Evolutionary conservation across 2,329 filamentous ascomycete genomes (phyloP).

Genomic region (Bipolaris gigantea): DNA sequence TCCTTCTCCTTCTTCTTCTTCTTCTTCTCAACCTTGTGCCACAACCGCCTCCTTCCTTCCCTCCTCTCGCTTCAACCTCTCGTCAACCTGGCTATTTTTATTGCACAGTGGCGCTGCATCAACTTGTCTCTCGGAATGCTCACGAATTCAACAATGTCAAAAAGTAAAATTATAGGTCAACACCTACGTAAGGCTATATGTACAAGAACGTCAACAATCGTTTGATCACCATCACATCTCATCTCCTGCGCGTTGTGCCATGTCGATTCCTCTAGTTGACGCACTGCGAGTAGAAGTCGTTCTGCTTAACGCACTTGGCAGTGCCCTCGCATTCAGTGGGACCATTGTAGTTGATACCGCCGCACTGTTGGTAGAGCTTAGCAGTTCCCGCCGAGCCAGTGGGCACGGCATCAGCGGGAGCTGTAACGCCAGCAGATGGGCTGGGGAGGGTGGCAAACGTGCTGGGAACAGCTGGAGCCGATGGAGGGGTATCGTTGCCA

Average conservation of each 20-base stretch:
- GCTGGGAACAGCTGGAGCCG: slow-evolving; percentile 8
- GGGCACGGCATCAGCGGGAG: slow-evolving; percentile 25
- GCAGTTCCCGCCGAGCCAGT: slow-evolving; percentile 5
- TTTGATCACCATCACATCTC: not conserved
- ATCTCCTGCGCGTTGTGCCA: not conserved
- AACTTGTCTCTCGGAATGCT: not conserved
- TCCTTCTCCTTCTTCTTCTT: not conserved
- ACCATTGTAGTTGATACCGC: slow-evolving; percentile 47
- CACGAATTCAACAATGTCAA: slow-evolving; percentile 1
- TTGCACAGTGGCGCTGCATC: not conserved
- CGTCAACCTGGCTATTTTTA: too few species aligned
- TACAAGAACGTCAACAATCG: slow-evolving; percentile 13
- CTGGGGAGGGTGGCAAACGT: slow-evolving; percentile 12
- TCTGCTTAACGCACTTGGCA: slow-evolving; percentile 39
- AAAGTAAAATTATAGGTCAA: slow-evolving; percentile 4
- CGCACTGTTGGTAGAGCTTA: slow-evolving; percentile 24
- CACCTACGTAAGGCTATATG: slow-evolving; percentile 5
- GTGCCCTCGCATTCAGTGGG: slow-evolving; percentile 44
- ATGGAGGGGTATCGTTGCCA: slow-evolving; percentile 8
- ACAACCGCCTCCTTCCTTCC: too few species aligned
- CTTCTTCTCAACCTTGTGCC: not conserved
- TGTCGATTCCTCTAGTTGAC: not conserved
- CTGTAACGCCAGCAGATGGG: slow-evolving; percentile 9
- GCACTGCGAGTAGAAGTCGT: slow-evolving; percentile 51
- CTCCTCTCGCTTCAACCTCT: too few species aligned